phyloP scores from a whole-genome alignment of 352 stramenopile species.

The Salisapilia sapeloensis region DNA sequence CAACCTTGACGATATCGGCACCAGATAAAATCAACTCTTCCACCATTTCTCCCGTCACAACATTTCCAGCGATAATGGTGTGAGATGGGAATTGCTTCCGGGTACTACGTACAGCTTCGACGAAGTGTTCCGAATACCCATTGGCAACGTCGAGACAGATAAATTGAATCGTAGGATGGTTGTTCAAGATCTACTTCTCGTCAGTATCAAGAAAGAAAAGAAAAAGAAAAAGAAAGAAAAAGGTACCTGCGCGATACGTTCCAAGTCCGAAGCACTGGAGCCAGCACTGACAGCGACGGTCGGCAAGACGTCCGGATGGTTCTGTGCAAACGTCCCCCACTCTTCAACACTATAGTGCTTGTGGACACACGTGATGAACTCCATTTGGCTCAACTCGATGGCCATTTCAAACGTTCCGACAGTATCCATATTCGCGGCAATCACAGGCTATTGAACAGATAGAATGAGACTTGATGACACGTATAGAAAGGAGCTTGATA shows the following conservation, averaged over 20 bases:
- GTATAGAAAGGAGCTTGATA: slow-evolving; percentile 1
- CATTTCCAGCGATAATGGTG: slow-evolving; percentile 87
- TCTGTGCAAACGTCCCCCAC: slow-evolving; percentile 32
- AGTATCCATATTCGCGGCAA: slow-evolving; percentile 87
- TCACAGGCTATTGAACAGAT: slow-evolving; percentile 35
- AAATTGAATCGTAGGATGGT: slow-evolving; percentile 46
- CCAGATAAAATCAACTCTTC: slow-evolving; percentile 83
- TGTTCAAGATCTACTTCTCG: slow-evolving; percentile 29
- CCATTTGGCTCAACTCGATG: slow-evolving; percentile 45
- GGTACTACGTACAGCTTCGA: slow-evolving; percentile 54
- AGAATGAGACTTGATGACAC: not conserved
- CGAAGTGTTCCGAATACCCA: slow-evolving; percentile 78
- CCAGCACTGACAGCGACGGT: slow-evolving; percentile 70
- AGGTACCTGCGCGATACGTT: slow-evolving; percentile 26
- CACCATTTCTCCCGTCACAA: slow-evolving; percentile 87
- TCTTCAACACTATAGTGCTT: slow-evolving; percentile 80
- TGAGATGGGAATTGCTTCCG: slow-evolving; percentile 38
- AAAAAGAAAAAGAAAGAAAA: not conserved
- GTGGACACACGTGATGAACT: slow-evolving; percentile 83
- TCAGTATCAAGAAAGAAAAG: not conserved
- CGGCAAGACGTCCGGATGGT: slow-evolving; percentile 31
- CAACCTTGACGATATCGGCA: slow-evolving; percentile 88
- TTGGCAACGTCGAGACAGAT: slow-evolving; percentile 86
- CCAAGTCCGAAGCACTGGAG: slow-evolving; percentile 48
- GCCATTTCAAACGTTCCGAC: slow-evolving; percentile 86